These are phyloP conservation scores for Kalanchoe fedtschenkoi DNA, from an alignment of 164 flowering plant species.

Conservation along the genomic window DNA sequence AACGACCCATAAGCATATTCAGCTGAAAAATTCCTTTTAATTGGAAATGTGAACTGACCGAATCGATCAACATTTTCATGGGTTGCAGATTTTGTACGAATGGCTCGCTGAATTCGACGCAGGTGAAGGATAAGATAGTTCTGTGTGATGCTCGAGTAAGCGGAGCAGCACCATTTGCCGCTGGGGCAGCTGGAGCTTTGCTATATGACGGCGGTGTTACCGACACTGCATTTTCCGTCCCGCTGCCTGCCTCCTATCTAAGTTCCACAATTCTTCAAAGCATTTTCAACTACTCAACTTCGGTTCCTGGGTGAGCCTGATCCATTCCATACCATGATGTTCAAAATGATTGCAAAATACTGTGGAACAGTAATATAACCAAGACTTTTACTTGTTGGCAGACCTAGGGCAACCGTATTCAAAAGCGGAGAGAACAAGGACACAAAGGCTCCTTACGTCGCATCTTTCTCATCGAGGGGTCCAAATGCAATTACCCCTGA, in stretches of 20 bases:
- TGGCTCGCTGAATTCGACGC: conserved; percentile 20
- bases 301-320: conserved; percentile 25
- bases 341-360: not conserved
- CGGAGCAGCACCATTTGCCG: conserved; percentile 7
- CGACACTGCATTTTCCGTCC: conserved; percentile 20
- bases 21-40: not conserved
- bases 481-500: conserved; percentile 24
- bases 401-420: conserved; percentile 26
- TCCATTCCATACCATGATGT: not conserved
- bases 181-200: conserved; percentile 35
- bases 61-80: not conserved
- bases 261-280: conserved; percentile 9
- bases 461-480: conserved; percentile 48
- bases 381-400: conserved; percentile 8
- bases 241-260: conserved; percentile 34
- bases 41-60: not conserved
- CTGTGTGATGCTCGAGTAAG: conserved; percentile 22
- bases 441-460: conserved; percentile 27
- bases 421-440: conserved; percentile 17
- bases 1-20: too few species aligned
- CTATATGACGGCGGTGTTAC: conserved; percentile 10
- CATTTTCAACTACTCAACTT: conserved; percentile 14
- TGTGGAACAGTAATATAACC: not conserved
- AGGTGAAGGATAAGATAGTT: conserved; percentile 47
- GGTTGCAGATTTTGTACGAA: conserved; percentile 25